Percentiles rank a stretch among this genome's conserved stretches.
phyloP scores from a whole-genome alignment of 495 filamentous ascomycete species.

The Lophiostoma macrostomum region DNA sequence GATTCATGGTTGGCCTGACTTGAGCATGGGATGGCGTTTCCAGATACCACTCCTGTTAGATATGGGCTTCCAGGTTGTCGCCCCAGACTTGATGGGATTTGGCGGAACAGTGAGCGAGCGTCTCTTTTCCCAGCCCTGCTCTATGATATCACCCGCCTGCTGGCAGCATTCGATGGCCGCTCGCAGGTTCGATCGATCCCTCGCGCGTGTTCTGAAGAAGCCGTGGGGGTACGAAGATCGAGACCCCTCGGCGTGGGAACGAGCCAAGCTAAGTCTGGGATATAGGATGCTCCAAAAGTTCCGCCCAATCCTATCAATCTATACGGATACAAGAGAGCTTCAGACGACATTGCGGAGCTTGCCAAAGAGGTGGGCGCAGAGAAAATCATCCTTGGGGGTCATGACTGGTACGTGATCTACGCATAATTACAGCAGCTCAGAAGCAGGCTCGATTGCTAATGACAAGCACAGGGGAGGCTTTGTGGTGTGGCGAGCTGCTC shows the following conservation, averaged over 20 bases:
- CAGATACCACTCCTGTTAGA: conserved; percentile 75
- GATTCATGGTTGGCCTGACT: conserved; percentile 68
- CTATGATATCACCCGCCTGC: conserved; percentile 28
- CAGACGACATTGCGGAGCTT: conserved; percentile 67
- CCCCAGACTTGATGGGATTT: conserved; percentile 78
- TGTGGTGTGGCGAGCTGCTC: conserved; percentile 60
- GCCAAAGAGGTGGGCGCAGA: conserved; percentile 55
- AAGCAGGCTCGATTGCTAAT: conserved; percentile 10
- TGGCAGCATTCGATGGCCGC: too few species aligned
- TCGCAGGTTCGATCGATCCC: too few species aligned
- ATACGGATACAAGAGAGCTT: conserved; percentile 67
- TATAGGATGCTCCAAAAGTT: conserved; percentile 57
- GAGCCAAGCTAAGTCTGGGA: conserved; percentile 15
- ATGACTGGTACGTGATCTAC: conserved; percentile 92
- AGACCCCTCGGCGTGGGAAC: not conserved
- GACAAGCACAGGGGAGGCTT: conserved; percentile 49
- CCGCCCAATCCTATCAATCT: conserved; percentile 49
- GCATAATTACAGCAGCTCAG: not conserved
- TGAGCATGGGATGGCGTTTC: conserved; percentile 72
- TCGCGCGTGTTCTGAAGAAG: too few species aligned
- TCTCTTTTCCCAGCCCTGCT: conserved; percentile 1
- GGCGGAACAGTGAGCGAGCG: conserved; percentile 60
- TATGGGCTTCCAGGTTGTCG: conserved; percentile 67
- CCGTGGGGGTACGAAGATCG: not conserved
- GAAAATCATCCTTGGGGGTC: conserved; percentile 71